Evolutionary conservation across 2,329 filamentous ascomycete species (phyloP).

Genomic region (Botrytis paeoniae): DNA sequence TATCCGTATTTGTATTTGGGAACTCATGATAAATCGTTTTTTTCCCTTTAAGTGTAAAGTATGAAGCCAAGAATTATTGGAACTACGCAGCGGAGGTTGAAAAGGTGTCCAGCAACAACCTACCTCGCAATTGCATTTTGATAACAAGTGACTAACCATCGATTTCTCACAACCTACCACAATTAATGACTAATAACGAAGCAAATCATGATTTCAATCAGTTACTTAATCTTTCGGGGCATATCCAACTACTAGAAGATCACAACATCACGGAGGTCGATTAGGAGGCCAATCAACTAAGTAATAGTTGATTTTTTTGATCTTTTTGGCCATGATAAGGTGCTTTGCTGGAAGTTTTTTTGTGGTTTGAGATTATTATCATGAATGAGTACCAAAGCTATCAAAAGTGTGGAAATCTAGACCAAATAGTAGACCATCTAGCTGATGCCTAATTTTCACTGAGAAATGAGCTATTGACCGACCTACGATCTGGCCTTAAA

Average conservation of each 20-base stretch:
- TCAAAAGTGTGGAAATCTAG: no score
- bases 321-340: not conserved
- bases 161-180: not conserved
- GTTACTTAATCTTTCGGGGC: not conserved
- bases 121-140: not conserved
- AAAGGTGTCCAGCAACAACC: not conserved
- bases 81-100: not conserved
- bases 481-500: no score
- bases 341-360: not conserved
- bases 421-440: not conserved
- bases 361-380: not conserved
- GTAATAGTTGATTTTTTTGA: not conserved
- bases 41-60: not conserved
- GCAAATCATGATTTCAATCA: not conserved
- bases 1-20: not conserved
- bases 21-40: fast-evolving
- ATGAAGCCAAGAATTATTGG: not conserved
- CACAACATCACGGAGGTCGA: not conserved
- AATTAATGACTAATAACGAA: not conserved
- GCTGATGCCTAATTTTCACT: not conserved
- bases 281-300: not conserved
- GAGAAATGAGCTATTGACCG: not conserved
- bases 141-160: not conserved
- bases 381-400: not conserved
- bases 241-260: not conserved